Conservation (phyloP, 192 early-diverging fungal species). For the Linnemannia zychae region DNA sequence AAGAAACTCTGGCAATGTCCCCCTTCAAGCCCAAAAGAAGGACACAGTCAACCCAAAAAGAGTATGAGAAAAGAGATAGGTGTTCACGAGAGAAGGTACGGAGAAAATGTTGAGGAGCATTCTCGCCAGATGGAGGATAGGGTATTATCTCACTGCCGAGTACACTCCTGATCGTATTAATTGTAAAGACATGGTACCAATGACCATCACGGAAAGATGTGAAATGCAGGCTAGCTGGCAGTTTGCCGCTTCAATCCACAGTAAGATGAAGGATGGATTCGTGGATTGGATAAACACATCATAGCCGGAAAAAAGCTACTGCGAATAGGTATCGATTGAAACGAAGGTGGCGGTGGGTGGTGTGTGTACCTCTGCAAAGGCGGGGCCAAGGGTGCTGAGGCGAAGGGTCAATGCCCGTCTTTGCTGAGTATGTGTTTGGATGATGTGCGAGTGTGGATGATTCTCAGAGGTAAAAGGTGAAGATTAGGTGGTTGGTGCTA, state of each 20-base stretch:
- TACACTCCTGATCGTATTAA: not conserved
- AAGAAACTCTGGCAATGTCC: not conserved
- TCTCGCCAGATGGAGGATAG: not conserved
- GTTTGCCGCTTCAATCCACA: not conserved
- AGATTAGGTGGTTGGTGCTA: too few species aligned
- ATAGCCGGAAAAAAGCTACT: not conserved
- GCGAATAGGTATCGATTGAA: not conserved
- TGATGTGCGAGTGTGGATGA: too few species aligned
- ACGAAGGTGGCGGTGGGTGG: not conserved
- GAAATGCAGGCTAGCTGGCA: not conserved
- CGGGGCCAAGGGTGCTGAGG: not conserved
- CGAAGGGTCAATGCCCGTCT: not conserved
- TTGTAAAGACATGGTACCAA: not conserved
- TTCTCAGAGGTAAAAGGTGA: not conserved
- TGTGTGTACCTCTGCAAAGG: constrained; percentile 10
- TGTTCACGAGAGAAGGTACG: not conserved
- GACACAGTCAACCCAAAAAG: not conserved
- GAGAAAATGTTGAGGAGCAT: not conserved
- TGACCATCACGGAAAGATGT: not conserved
- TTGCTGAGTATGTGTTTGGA: not conserved
- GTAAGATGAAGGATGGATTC: not conserved
- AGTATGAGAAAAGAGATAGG: not conserved
- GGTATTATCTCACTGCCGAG: not conserved
- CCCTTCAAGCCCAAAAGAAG: not conserved
- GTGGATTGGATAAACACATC: not conserved